phyloP scores from a whole-genome alignment of 1,139 yeast species.

The Keqinozyma sinolaborantium region DNA sequence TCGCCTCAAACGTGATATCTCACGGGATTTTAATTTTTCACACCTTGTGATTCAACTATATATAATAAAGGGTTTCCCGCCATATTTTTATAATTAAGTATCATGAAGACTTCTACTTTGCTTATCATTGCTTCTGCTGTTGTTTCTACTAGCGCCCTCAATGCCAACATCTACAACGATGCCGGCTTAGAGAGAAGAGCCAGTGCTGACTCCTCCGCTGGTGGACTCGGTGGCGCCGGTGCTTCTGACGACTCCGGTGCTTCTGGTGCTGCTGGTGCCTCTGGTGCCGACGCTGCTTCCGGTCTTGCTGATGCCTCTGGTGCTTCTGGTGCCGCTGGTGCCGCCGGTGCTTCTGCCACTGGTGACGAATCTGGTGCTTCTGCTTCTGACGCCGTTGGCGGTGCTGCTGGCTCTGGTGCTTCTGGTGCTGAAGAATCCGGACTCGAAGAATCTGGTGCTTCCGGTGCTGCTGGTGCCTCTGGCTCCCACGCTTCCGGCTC shows the following conservation, averaged over 20 bases:
- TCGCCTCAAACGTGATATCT: neutral
- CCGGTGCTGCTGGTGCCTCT: constrained; percentile 6
- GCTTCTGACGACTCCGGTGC: constrained; percentile 16
- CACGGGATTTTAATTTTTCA: neutral
- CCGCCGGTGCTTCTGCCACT: constrained; percentile 4
- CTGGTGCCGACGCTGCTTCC: constrained; percentile 6
- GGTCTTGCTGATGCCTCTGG: constrained; percentile 1
- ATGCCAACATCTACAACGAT: constrained; percentile 4
- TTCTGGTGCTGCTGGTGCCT: constrained; percentile 13
- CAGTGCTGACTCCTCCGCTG: constrained; percentile 1
- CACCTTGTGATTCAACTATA: neutral
- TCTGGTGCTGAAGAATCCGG: constrained; percentile 3
- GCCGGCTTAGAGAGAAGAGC: constrained; percentile 6
- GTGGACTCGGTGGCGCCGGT: constrained; percentile 9
- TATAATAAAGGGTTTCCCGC: neutral
- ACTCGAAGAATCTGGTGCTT: constrained; percentile 6
- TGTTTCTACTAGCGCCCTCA: constrained; percentile 12
- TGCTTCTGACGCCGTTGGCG: constrained; percentile 9
- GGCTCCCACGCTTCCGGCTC: constrained; percentile 5
- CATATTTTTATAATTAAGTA: neutral
- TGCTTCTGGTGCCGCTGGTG: constrained; percentile 3
- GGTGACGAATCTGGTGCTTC: constrained; percentile 5
- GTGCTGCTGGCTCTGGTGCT: constrained; percentile 3
- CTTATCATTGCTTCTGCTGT: constrained; percentile 11
- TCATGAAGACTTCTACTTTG: constrained; percentile 15